These are phyloP conservation scores for Quercus suber DNA, from an alignment of 306 rosid species.

Conservation along the genomic window DNA sequence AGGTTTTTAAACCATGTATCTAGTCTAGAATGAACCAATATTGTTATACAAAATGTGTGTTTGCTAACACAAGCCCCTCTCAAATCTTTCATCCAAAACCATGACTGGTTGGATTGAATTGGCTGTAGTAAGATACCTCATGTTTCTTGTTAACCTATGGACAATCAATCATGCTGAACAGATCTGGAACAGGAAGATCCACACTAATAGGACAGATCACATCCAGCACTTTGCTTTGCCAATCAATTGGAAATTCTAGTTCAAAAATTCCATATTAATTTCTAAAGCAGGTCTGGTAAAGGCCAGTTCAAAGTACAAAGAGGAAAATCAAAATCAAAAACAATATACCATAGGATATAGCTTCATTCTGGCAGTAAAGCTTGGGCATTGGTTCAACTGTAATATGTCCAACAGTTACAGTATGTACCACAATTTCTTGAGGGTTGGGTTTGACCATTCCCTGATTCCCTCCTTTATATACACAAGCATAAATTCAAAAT, in stretches of 20 bases:
- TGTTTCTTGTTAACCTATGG: too few species aligned
- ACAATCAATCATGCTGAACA: too few species aligned
- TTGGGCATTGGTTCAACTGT: slow-evolving; percentile 1
- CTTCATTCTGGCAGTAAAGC: background rate
- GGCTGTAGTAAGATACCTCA: background rate
- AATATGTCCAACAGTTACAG: background rate
- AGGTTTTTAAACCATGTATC: too few species aligned
- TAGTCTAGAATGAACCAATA: too few species aligned
- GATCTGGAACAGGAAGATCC: too few species aligned
- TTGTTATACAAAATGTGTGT: background rate
- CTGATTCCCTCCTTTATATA: slow-evolving; percentile 16
- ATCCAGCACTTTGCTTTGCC: background rate
- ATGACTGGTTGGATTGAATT: background rate
- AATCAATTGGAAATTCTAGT: background rate
- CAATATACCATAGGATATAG: background rate
- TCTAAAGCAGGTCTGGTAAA: background rate
- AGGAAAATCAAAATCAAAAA: background rate
- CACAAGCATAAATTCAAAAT: slow-evolving; percentile 13
- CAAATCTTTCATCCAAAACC: background rate
- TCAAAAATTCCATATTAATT: background rate
- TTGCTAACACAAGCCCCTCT: background rate
- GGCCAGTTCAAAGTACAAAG: background rate
- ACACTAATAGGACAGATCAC: too few species aligned
- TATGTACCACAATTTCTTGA: background rate
- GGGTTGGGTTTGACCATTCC: slow-evolving; percentile 7